phyloP scores from a whole-genome alignment of 208 protist species.

The Eutreptiella sp. region DNA sequence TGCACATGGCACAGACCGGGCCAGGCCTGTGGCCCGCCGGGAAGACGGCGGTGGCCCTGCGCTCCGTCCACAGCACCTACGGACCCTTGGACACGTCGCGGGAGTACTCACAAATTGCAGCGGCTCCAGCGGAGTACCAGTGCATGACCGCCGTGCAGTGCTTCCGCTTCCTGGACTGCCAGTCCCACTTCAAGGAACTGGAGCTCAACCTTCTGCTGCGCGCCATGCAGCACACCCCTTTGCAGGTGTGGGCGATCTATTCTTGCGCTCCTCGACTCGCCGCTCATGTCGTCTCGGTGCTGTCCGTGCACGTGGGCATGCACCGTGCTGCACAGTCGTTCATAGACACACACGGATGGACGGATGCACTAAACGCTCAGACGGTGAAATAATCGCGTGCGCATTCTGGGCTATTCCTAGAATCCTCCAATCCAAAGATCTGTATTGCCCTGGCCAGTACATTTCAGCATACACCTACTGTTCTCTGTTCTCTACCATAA shows the following conservation, averaged over 20 bases:
- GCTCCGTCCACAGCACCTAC: not conserved
- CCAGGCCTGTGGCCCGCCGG: no score
- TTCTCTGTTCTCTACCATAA: no score
- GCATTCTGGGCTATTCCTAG: conserved; percentile 16
- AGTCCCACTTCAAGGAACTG: conserved; percentile 18
- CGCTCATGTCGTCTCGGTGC: conserved; percentile 11
- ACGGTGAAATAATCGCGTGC: conserved; percentile 10
- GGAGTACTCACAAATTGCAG: not conserved
- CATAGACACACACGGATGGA: conserved; percentile 27
- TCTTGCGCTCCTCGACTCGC: conserved; percentile 1
- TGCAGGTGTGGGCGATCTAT: not conserved
- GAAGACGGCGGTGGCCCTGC: not conserved
- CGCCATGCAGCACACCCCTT: not conserved
- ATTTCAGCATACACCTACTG: no score
- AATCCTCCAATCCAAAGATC: no score
- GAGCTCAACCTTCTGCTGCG: conserved; percentile 27
- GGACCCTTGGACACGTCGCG: conserved; percentile 12
- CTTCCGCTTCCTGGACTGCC: conserved; percentile 36
- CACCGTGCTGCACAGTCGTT: conserved; percentile 13
- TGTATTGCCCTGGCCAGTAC: no score
- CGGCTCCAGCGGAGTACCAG: not conserved
- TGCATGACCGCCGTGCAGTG: conserved; percentile 3
- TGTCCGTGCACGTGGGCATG: conserved; percentile 26
- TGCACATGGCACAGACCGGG: conserved; percentile 42
- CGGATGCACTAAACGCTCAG: conserved; percentile 26